phyloP scores from a whole-genome alignment of 495 filamentous ascomycete species.

The Hyaloscypha hepaticicola region DNA sequence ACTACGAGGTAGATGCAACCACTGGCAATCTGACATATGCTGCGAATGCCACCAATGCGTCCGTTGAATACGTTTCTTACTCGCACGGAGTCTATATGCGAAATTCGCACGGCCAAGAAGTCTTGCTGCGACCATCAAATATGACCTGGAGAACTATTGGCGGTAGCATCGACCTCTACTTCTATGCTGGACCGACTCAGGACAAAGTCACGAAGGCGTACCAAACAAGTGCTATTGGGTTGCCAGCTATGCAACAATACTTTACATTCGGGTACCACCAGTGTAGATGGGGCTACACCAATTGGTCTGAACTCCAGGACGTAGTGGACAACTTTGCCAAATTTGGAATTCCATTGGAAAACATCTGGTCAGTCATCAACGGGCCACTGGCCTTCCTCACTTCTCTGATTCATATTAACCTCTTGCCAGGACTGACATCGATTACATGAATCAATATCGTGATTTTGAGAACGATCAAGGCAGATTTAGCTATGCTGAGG shows the following conservation, averaged over 20 bases:
- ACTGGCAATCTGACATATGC: conserved; percentile 54
- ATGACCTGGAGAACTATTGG: conserved; percentile 81
- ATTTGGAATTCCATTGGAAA: conserved; percentile 77
- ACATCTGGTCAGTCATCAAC: conserved; percentile 58
- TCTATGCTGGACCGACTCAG: conserved; percentile 72
- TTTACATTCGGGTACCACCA: conserved; percentile 87
- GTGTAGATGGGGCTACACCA: conserved; percentile 79
- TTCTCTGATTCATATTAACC: neutral
- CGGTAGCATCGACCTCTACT: conserved; percentile 80
- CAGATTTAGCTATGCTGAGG: conserved; percentile 61
- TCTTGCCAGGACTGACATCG: conserved; percentile 72
- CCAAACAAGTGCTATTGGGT: conserved; percentile 62
- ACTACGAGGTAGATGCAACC: conserved; percentile 50
- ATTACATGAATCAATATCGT: conserved; percentile 69
- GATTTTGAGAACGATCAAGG: conserved; percentile 75
- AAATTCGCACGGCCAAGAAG: conserved; percentile 77
- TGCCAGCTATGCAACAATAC: conserved; percentile 84
- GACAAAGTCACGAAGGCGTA: conserved; percentile 71
- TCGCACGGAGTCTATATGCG: conserved; percentile 84
- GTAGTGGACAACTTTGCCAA: conserved; percentile 73
- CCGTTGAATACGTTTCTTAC: conserved; percentile 57
- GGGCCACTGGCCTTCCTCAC: no score
- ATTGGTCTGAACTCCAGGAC: conserved; percentile 71
- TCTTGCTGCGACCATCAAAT: conserved; percentile 60
- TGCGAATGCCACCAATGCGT: conserved; percentile 51